Conservation (phyloP, 208 protist genomes). For the Tetramitus jugosus region DNA sequence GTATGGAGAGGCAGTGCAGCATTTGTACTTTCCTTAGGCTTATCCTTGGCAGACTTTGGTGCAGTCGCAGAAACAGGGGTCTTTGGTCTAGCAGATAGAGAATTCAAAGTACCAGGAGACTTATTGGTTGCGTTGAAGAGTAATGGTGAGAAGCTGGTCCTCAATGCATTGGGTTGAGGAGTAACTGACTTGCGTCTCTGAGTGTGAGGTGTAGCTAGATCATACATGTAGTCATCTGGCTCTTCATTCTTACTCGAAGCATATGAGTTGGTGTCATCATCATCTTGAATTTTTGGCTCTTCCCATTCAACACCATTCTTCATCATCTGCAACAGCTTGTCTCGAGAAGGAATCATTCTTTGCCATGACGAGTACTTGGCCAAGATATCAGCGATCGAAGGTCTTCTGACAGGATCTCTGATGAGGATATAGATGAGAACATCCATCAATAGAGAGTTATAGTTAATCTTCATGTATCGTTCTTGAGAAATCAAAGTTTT, state of each 20-base stretch:
- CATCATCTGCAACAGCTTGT: not conserved
- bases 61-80: too few species aligned
- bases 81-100: not conserved
- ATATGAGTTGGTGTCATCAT: too few species aligned
- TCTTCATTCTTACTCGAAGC: not conserved
- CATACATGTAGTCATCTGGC: not conserved
- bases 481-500: constrained; percentile 12
- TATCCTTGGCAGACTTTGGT: too few species aligned
- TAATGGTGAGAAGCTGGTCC: too few species aligned
- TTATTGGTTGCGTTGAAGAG: not conserved
- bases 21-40: too few species aligned
- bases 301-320: not conserved
- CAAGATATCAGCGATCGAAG: not conserved
- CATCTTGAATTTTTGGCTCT: too few species aligned
- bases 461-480: not conserved
- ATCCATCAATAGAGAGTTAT: constrained; percentile 18
- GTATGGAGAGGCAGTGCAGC: not conserved
- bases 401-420: constrained; percentile 15
- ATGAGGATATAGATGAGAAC: constrained; percentile 14
- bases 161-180: too few species aligned
- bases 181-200: too few species aligned
- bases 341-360: not conserved
- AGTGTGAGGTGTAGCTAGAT: not conserved
- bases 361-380: not conserved
- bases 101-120: not conserved